Percentiles rank a stretch among this genome's conserved stretches.
Evolutionary conservation across 768 basidiomycete species (phyloP).

Genomic region (Dacryopinax spathularia): DNA sequence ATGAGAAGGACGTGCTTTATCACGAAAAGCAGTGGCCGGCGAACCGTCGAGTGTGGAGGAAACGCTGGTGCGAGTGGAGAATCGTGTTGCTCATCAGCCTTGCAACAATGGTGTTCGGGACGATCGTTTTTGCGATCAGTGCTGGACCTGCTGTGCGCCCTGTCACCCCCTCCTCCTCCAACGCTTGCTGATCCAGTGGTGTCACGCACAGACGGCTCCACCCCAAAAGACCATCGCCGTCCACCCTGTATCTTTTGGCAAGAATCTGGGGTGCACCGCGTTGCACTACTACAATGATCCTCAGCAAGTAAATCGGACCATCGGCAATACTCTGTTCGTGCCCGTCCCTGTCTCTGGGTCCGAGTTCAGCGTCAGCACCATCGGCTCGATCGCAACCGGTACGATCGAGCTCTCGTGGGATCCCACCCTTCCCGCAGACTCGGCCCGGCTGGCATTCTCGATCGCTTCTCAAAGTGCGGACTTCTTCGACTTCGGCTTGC

Average conservation of each 20-base stretch:
- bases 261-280: not conserved
- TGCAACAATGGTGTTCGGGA: not conserved
- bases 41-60: not conserved
- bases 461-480: not conserved
- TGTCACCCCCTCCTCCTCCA: not conserved
- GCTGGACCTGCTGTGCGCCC: not conserved
- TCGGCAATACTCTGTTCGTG: not conserved
- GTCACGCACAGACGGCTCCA: no score
- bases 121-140: not conserved
- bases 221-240: not conserved
- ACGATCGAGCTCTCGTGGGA: not conserved
- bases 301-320: not conserved
- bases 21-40: not conserved
- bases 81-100: not conserved
- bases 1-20: not conserved
- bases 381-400: not conserved
- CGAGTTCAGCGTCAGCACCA: not conserved
- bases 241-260: not conserved
- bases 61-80: not conserved
- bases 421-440: not conserved
- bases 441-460: not conserved
- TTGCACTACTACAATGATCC: not conserved
- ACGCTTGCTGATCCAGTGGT: not conserved
- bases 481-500: not conserved
- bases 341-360: not conserved